Conservation (phyloP, 805 yeast species). For the Tetrapisispora nanseiensis region DNA sequence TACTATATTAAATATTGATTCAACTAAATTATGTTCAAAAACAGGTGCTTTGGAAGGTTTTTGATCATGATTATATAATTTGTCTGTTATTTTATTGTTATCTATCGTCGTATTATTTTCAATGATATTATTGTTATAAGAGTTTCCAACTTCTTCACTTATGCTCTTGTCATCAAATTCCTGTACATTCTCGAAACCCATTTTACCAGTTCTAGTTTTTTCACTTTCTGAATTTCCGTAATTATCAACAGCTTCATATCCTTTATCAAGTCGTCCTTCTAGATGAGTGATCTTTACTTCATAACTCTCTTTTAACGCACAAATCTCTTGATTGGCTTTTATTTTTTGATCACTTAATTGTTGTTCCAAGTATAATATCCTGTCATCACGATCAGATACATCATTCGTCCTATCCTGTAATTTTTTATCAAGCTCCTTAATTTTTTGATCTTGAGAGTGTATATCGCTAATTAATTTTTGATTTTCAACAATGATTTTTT, state of each 20-base stretch:
- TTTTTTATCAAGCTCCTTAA: neutral
- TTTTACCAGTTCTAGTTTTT: too few species aligned
- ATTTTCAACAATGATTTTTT: neutral
- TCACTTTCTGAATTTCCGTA: too few species aligned
- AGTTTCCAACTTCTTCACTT: too few species aligned
- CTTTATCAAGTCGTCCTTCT: neutral
- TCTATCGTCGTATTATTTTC: too few species aligned
- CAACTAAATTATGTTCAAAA: neutral
- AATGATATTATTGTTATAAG: too few species aligned
- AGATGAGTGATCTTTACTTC: neutral
- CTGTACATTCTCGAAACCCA: too few species aligned
- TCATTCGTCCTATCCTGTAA: neutral
- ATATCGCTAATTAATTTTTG: neutral
- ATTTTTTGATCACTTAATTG: neutral
- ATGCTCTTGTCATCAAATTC: too few species aligned
- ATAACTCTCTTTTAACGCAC: neutral
- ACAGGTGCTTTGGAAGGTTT: too few species aligned
- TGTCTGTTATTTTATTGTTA: neutral
- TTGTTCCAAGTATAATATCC: neutral
- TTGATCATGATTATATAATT: neutral
- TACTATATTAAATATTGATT: conserved; percentile 25
- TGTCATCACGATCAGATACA: neutral
- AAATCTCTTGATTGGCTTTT: neutral
- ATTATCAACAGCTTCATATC: too few species aligned
- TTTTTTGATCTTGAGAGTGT: neutral